phyloP scores from a whole-genome alignment of 306 rosid genomes.

The Quercus robur region DNA sequence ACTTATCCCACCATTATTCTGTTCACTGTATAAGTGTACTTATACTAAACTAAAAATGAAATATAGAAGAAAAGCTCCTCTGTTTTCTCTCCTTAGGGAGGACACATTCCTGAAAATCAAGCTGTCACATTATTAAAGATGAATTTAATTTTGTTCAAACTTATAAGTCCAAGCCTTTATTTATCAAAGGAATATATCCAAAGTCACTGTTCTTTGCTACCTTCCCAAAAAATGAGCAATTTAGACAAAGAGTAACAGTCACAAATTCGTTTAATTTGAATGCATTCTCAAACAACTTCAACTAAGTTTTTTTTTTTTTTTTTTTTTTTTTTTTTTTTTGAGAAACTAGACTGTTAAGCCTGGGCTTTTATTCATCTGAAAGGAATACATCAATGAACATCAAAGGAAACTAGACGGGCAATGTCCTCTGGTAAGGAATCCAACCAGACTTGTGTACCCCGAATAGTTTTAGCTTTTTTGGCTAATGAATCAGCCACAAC shows the following conservation, averaged over 20 bases:
- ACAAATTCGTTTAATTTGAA: neutral
- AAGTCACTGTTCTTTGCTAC: neutral
- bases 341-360: too few relatives aligned
- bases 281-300: neutral
- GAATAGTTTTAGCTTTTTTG: too few relatives aligned
- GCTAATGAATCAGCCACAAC: too few relatives aligned
- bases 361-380: too few relatives aligned
- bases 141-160: neutral
- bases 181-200: neutral
- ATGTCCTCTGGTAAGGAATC: too few relatives aligned
- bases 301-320: neutral
- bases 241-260: neutral
- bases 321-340: too few relatives aligned
- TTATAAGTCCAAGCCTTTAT: neutral
- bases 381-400: too few relatives aligned
- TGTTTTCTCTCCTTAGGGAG: neutral
- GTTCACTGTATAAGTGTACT: neutral
- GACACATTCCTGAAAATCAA: neutral
- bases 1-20: neutral
- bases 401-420: too few relatives aligned
- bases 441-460: too few relatives aligned
- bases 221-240: neutral
- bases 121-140: neutral
- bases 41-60: neutral
- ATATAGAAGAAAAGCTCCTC: neutral